Conservation (phyloP, 2,329 filamentous ascomycete genomes). For the Xylariaceae sp. region DNA sequence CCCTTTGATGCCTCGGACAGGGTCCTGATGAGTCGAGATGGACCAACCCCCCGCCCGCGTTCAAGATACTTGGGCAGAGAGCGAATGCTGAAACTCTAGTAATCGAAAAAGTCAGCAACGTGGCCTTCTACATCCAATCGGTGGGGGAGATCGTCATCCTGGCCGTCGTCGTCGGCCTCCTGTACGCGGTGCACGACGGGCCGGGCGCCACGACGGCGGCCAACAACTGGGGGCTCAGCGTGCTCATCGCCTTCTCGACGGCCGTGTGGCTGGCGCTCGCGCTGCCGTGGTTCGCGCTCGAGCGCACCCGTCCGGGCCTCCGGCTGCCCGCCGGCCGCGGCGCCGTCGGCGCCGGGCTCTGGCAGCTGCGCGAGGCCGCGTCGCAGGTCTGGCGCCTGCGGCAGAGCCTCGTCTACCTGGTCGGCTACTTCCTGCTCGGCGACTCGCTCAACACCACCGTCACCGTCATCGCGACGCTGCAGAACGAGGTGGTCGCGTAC, state of each 20-base stretch:
- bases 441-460: constrained; percentile 64
- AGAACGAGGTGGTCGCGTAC: constrained; percentile 58
- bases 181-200: constrained; percentile 54
- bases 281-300: constrained; percentile 59
- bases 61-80: no score
- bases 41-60: no score
- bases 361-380: constrained; percentile 52
- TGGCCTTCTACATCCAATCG: constrained; percentile 57
- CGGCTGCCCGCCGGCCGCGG: constrained; percentile 30
- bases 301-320: constrained; percentile 55
- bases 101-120: no score
- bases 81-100: no score
- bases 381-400: constrained; percentile 56
- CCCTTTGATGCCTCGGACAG: no score
- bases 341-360: constrained; percentile 52
- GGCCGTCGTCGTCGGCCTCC: constrained; percentile 56
- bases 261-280: constrained; percentile 57
- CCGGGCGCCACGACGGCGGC: constrained; percentile 48
- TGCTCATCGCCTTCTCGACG: constrained; percentile 57
- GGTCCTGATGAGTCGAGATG: no score
- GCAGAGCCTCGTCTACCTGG: constrained; percentile 58
- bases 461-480: constrained; percentile 58
- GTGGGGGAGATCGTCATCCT: constrained; percentile 55
- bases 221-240: constrained; percentile 60
- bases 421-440: constrained; percentile 61